Percentiles rank a stretch among this genome's conserved stretches.
These are phyloP conservation scores for Pestalotiopsis sp. DNA, from an alignment of 2,329 filamentous ascomycete genomes.

Conservation along the genomic window DNA sequence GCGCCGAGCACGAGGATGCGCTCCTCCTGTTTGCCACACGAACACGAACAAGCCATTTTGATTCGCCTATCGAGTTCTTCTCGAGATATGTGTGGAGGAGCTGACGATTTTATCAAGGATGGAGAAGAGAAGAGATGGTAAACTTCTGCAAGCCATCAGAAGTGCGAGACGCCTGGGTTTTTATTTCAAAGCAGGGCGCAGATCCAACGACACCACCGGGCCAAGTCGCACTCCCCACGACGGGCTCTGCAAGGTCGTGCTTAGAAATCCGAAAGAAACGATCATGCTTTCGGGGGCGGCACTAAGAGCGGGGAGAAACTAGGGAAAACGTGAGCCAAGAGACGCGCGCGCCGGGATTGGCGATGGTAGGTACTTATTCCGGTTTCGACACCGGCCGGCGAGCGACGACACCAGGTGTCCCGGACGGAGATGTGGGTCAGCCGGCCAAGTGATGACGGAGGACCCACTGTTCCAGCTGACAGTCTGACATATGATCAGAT, in stretches of 20 bases:
- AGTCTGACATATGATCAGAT: too few relatives aligned
- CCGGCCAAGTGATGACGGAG: background rate
- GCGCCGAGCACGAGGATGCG: slow-evolving; percentile 62
- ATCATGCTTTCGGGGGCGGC: background rate
- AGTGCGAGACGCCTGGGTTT: too few relatives aligned
- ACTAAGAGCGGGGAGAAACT: background rate
- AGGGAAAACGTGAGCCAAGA: background rate
- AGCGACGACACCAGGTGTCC: slow-evolving; percentile 1
- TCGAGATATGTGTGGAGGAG: too few relatives aligned
- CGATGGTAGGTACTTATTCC: background rate
- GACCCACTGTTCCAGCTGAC: too few relatives aligned
- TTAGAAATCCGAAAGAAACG: background rate
- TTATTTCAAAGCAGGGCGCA: too few relatives aligned
- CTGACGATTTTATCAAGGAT: too few relatives aligned
- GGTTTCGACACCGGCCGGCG: slow-evolving; percentile 3
- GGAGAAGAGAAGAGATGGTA: too few relatives aligned
- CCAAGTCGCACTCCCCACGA: background rate
- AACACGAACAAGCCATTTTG: too few relatives aligned
- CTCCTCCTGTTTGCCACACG: background rate
- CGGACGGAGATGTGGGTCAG: background rate
- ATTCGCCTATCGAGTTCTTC: too few relatives aligned
- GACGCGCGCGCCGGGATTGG: background rate
- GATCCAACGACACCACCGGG: background rate
- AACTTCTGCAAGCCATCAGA: too few relatives aligned
- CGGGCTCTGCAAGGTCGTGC: background rate